phyloP scores from a whole-genome alignment of 805 yeast species.

The Diddensiella santjacobensis region DNA sequence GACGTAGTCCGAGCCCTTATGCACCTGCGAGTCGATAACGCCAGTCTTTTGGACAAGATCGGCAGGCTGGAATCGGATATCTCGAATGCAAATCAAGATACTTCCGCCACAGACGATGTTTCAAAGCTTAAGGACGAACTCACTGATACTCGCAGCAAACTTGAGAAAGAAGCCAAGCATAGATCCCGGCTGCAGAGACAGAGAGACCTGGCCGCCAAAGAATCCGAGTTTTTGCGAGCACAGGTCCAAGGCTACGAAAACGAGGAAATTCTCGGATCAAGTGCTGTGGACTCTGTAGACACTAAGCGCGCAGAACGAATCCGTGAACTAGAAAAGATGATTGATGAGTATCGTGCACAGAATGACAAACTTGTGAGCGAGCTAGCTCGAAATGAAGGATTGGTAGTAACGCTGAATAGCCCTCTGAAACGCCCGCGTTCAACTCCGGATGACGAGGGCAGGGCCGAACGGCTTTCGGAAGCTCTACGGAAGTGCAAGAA shows the following conservation, averaged over 20 bases:
- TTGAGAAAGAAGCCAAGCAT: conserved; percentile 38
- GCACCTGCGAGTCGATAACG: conserved; percentile 33
- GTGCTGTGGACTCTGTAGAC: conserved; percentile 15
- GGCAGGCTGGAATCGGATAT: conserved; percentile 34
- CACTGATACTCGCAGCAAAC: conserved; percentile 33
- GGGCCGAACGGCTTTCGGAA: conserved; percentile 14
- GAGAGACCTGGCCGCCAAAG: conserved; percentile 50
- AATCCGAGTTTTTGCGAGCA: conserved; percentile 53
- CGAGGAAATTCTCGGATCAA: conserved; percentile 23
- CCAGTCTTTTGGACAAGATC: conserved; percentile 28
- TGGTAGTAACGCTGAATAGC: conserved; percentile 13
- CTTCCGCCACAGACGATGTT: conserved; percentile 27
- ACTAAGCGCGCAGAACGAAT: conserved; percentile 27
- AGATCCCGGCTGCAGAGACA: conserved; percentile 46
- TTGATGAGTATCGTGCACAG: conserved; percentile 54
- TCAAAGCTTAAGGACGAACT: conserved; percentile 29
- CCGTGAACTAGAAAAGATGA: conserved; percentile 41
- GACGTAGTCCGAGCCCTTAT: conserved; percentile 39
- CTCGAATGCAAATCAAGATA: conserved; percentile 24
- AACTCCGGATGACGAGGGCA: conserved; percentile 4
- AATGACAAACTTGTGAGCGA: conserved; percentile 43
- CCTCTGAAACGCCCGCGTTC: conserved; percentile 18
- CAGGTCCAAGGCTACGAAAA: conserved; percentile 51
- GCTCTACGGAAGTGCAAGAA: conserved; percentile 13
- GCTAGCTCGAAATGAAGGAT: conserved; percentile 31